These are phyloP conservation scores for Aspergillus intermedius DNA, from an alignment of 2,329 filamentous ascomycete species.

Conservation along the genomic window DNA sequence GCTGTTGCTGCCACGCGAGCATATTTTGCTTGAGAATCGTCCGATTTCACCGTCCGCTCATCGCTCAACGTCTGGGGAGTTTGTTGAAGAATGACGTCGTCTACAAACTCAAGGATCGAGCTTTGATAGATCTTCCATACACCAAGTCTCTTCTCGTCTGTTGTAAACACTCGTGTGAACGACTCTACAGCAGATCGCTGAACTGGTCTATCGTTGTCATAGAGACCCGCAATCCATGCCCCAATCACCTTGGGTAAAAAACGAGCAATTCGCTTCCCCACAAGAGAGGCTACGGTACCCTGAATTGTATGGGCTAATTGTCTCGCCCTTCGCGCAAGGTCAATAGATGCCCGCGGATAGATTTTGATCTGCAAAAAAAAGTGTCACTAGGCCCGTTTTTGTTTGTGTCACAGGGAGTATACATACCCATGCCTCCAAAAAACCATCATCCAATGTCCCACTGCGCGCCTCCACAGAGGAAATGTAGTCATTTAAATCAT, in stretches of 20 bases:
- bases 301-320: conserved; percentile 77
- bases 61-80: conserved; percentile 79
- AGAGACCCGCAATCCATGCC: conserved; percentile 84
- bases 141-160: conserved; percentile 67
- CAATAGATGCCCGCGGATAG: conserved; percentile 85
- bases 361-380: conserved; percentile 58
- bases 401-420: conserved; percentile 5
- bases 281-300: conserved; percentile 50
- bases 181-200: conserved; percentile 71
- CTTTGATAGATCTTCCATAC: conserved; percentile 78
- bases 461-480: conserved; percentile 48
- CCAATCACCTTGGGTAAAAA: conserved; percentile 71
- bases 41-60: conserved; percentile 71
- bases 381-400: conserved; percentile 5
- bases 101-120: conserved; percentile 75
- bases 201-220: conserved; percentile 75
- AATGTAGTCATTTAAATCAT: conserved; percentile 68
- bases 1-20: conserved; percentile 64
- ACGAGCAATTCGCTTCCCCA: conserved; percentile 76
- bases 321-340: conserved; percentile 78
- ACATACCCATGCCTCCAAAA: conserved; percentile 85
- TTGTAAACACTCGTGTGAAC: conserved; percentile 66
- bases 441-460: conserved; percentile 65
- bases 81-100: conserved; percentile 69
- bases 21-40: conserved; percentile 84